Evolutionary conservation across 139 green algal species (phyloP), one percentile per base, ranked within the genome.

Genomic region (Chlamydomonas applanata): DNA sequence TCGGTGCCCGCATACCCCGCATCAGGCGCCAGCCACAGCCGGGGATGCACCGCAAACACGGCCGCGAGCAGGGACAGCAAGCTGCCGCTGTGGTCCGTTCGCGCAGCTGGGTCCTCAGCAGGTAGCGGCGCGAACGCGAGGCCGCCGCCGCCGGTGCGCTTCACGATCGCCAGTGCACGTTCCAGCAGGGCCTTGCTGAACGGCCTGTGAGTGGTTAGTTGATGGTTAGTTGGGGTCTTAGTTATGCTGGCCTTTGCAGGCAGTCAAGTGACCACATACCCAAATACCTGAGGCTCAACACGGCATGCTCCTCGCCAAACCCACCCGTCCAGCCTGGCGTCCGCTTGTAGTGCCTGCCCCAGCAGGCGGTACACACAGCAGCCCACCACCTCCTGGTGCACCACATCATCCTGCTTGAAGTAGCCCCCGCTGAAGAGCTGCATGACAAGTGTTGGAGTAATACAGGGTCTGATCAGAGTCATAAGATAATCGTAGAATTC

Each of bases 291-390:
- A n/a, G n/a, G n/a, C n/a, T n/a, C n/a, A n/a, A n/a, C n/a, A n/a
- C n/a, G n/a, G n/a, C n/a, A n/a, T n/a, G n/a, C n/a, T n/a, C n/a
- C n/a, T n/a, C n/a, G n/a, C n/a, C n/a, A n/a, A n/a, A n/a, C 57
- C 36, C 52, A 46, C 19, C 65, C 69, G 30, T 73, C 32, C 62
- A 64, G 66, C 24, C 52, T 60, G 17, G 59, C 68, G 54, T 86
- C 74, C 44, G 81, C 81, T 24, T 87, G 68, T 33, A 91, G 81
- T 69, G 85, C 77, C 69, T 75, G 63, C 29, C 81, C 82, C 27
- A 92, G 30, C 36, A 93, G 67, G 24, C 86, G 76, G 77, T 92
- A 86, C 40, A 90, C 77, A 4, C 71, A 61, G 3, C 67, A 45
- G 0, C 78, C 79, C 63, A 84, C 85, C 59, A 81, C 59, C 64